These are phyloP conservation scores for Glarea lozoyensis DNA, from an alignment of 495 filamentous ascomycete genomes.

Conservation along the genomic window DNA sequence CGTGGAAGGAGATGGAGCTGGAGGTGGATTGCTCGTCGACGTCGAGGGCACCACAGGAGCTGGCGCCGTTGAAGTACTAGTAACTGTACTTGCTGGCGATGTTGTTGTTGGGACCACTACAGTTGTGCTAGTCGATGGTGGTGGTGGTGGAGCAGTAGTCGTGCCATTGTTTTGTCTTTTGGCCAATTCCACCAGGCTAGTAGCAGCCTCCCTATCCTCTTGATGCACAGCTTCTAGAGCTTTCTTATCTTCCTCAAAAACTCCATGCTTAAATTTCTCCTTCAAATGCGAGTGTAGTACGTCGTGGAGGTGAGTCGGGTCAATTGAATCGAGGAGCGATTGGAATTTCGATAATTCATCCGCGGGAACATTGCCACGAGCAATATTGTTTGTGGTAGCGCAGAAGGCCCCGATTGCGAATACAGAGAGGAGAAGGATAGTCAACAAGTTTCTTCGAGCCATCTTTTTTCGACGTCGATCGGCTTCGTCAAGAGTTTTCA, in stretches of 20 bases:
- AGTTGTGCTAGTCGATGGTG: neutral
- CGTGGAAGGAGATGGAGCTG: no score
- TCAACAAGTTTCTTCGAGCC: conserved; percentile 2
- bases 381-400: neutral
- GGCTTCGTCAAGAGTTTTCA: neutral
- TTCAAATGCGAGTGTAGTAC: conserved; percentile 30
- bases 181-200: conserved; percentile 22
- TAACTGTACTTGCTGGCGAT: neutral
- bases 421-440: conserved; percentile 9
- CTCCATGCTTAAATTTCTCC: conserved; percentile 34
- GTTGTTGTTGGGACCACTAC: neutral
- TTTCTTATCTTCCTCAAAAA: conserved; percentile 31
- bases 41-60: neutral
- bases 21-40: no score
- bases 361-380: neutral
- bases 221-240: conserved; percentile 33
- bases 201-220: conserved; percentile 34
- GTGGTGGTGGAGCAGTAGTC: neutral
- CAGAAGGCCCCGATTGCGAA: conserved; percentile 8
- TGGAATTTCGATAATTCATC: conserved; percentile 22
- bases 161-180: conserved; percentile 14
- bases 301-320: conserved; percentile 30
- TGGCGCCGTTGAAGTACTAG: neutral
- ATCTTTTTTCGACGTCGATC: neutral
- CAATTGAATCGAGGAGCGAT: conserved; percentile 30